phyloP scores from a whole-genome alignment of 73 alveolate species.

The Tetrahymena elliotti region DNA sequence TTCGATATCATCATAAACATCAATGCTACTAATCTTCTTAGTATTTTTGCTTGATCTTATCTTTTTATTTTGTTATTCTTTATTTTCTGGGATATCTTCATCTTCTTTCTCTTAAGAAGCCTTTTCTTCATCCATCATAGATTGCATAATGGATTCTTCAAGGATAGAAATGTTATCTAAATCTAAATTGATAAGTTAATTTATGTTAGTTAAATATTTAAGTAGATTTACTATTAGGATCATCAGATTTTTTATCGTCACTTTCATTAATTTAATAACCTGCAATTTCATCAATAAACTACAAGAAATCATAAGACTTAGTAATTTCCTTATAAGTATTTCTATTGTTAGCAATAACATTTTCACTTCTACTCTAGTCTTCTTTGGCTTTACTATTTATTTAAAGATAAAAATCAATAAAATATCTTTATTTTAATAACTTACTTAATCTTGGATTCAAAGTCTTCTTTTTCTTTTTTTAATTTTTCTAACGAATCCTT shows the following conservation, averaged over 20 bases:
- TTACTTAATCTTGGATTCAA: background rate
- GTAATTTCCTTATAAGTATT: conserved; percentile 4
- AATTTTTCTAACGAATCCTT: conserved; percentile 2
- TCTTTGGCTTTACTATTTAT: conserved; percentile 4
- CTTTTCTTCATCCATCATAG: background rate
- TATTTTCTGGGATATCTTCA: background rate
- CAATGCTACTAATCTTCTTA: background rate
- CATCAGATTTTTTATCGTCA: background rate
- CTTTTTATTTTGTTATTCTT: background rate
- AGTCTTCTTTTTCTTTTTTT: conserved; percentile 15
- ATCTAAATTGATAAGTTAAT: background rate
- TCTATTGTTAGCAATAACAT: conserved; percentile 4
- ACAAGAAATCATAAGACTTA: conserved; percentile 14
- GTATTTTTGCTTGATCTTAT: background rate
- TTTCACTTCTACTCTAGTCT: conserved; percentile 3
- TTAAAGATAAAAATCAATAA: background rate
- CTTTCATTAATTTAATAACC: background rate
- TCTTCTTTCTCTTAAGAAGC: background rate
- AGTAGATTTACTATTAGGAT: background rate
- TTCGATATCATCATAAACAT: background rate
- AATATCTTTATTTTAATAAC: background rate
- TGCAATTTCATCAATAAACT: conserved; percentile 27
- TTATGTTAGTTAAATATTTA: background rate
- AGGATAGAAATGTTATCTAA: background rate
- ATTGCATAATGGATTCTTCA: background rate